Percentiles rank a stretch among this genome's conserved stretches.
phyloP scores from a whole-genome alignment of 2,329 filamentous ascomycete genomes.

The Xylaria sp. region DNA sequence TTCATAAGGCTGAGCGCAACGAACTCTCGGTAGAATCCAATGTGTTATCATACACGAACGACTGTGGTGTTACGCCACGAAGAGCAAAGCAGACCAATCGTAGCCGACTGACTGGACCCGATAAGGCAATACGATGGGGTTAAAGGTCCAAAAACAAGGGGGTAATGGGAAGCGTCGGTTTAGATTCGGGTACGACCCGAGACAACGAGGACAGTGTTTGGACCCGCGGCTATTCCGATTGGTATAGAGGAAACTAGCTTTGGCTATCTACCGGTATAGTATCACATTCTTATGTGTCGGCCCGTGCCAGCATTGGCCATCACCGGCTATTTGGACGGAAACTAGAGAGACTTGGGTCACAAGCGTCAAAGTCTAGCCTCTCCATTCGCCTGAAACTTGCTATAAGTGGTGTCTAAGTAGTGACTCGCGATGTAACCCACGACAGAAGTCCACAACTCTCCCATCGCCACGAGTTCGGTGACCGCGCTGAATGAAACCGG shows the following conservation, averaged over 20 bases:
- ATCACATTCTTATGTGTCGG: neutral
- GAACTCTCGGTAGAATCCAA: neutral
- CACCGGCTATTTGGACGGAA: neutral
- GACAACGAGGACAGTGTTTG: neutral
- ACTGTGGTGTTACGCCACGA: neutral
- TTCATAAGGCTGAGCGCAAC: constrained; percentile 29
- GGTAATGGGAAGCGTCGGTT: neutral
- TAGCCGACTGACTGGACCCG: neutral
- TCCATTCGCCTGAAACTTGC: neutral
- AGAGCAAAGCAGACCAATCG: constrained; percentile 13
- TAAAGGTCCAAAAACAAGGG: neutral
- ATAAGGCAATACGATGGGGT: neutral
- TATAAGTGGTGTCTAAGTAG: neutral
- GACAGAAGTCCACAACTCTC: too few relatives aligned
- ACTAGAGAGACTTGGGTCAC: neutral
- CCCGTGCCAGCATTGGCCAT: neutral
- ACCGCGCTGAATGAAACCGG: neutral
- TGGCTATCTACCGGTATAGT: neutral
- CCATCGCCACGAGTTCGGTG: neutral
- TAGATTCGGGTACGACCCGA: constrained; percentile 23
- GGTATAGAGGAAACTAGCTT: neutral
- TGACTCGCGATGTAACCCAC: too few relatives aligned
- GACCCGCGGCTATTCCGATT: constrained; percentile 21
- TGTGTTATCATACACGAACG: constrained; percentile 10
- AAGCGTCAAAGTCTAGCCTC: neutral